Evolutionary conservation across 2,329 filamentous ascomycete species (phyloP), one percentile per base, ranked within the genome.

Genomic region (Verticillium dahliae): DNA sequence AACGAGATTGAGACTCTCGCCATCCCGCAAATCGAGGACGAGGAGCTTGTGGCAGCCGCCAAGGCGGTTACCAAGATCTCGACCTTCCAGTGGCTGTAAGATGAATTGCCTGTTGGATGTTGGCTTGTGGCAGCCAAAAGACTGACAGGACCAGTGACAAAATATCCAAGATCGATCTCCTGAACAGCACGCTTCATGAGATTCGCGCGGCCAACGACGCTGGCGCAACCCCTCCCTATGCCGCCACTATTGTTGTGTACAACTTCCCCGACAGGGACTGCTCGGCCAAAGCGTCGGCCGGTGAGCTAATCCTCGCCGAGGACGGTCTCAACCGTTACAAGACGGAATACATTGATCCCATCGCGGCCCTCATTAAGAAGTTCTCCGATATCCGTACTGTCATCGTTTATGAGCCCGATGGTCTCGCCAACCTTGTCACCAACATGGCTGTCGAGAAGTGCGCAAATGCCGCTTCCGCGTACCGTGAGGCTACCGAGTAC

Each of bases 21-120:
- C 2, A 79, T 86, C 39, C 83, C 85, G 3, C 81, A 82, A 2
- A 72, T 85, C 62, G 75, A 77, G 9, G 73, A 77, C 10, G 73
- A 78, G 6, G 74, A 79, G 14, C 72, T 81, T 57, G 75, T 75
- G 22, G 75, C 76, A 6, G 76, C 73, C 61, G 69, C 70, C 7
- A 67, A 69, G 38, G 68, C 68, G 33, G 69, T 71, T 35, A 69
- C 68, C 7, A 67, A 68, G 37, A 67, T 74, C 5, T 68, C 72
- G n/a, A 70, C 69, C 2, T 71, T 71, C 58, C 72, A 68, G 52
- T 70, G 65, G 68, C 69, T 67, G 67, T 73, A 38, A 68, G 65
- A 58, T 27, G 27, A 27, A 27, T 27, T 27, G 1, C 27, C 27
- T 27, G 27, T 27, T 27, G 27, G 27, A 27, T 1, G 27, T 27